Evolutionary conservation across 306 rosid species (phyloP).

Genomic region (Sophora flavescens): DNA sequence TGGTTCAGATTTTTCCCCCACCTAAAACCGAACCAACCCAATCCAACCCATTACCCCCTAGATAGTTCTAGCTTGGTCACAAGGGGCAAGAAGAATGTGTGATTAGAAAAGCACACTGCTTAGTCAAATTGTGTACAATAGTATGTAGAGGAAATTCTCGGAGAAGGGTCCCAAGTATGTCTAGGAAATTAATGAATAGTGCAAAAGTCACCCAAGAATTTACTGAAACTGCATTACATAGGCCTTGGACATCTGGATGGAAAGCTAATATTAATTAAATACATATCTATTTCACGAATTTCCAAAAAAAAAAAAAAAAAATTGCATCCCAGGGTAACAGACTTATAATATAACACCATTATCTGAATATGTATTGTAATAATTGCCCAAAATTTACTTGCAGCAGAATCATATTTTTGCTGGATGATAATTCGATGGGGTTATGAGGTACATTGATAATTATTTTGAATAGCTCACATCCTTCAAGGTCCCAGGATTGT

Average conservation of each 20-base stretch:
- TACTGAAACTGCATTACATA: conserved; percentile 18
- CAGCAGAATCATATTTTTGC: conserved; percentile 35
- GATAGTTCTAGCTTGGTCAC: too few species aligned
- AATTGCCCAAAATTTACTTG: conserved; percentile 29
- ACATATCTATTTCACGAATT: conserved; percentile 18
- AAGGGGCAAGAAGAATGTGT: neutral
- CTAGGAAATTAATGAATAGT: neutral
- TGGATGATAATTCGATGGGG: conserved; percentile 9
- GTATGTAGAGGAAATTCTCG: neutral
- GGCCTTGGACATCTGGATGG: neutral
- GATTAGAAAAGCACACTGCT: neutral
- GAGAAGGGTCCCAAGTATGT: neutral
- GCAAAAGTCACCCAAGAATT: neutral
- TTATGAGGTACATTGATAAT: conserved; percentile 1
- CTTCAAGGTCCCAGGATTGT: conserved; percentile 30
- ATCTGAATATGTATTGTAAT: conserved; percentile 8
- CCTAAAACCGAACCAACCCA: too few species aligned
- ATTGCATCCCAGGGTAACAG: conserved; percentile 7
- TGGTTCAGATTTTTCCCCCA: too few species aligned
- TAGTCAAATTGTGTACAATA: neutral
- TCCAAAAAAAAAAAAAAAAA: neutral
- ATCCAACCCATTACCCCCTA: too few species aligned
- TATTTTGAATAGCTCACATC: conserved; percentile 36
- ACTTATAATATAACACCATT: conserved; percentile 32
- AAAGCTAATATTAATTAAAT: conserved; percentile 27